phyloP scores from a whole-genome alignment of 305 asterid species.

The Fraxinus velutina region DNA sequence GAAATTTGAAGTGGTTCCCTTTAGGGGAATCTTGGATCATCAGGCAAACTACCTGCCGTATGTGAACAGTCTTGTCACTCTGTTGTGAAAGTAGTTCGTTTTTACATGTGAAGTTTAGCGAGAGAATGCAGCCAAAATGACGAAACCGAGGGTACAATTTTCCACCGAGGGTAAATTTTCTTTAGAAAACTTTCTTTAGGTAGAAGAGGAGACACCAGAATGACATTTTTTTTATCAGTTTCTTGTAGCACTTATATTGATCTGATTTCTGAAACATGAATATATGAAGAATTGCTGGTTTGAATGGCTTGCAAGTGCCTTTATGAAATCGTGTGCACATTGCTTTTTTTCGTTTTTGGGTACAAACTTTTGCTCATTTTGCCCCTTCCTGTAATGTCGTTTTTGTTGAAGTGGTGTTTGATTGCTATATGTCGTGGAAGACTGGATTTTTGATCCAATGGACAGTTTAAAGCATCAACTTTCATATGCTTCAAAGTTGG shows the following conservation, averaged over 20 bases:
- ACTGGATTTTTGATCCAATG: too few relatives aligned
- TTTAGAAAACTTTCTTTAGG: neutral
- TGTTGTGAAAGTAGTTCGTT: neutral
- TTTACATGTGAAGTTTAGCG: neutral
- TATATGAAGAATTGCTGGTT: neutral
- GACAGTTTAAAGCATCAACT: too few relatives aligned
- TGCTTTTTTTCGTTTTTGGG: neutral
- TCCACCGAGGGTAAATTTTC: too few relatives aligned
- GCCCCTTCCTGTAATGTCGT: neutral
- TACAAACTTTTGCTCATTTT: neutral
- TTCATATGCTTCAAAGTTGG: too few relatives aligned
- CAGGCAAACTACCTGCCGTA: slow-evolving; percentile 31
- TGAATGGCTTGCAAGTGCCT: neutral
- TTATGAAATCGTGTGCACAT: neutral
- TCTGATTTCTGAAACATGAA: neutral
- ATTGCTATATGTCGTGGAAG: too few relatives aligned
- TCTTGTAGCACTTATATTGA: neutral
- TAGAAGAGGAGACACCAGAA: neutral
- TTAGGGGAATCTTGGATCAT: neutral
- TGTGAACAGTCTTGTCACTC: slow-evolving; percentile 43
- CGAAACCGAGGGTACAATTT: neutral
- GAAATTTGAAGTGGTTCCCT: slow-evolving; percentile 4
- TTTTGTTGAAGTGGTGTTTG: too few relatives aligned
- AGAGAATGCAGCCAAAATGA: neutral
- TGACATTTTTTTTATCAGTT: neutral